A percentile compares a stretch with the other conserved stretches of the same genome.
Evolutionary conservation across 495 filamentous ascomycete species (phyloP).

Genomic region (Penicillium soppii): DNA sequence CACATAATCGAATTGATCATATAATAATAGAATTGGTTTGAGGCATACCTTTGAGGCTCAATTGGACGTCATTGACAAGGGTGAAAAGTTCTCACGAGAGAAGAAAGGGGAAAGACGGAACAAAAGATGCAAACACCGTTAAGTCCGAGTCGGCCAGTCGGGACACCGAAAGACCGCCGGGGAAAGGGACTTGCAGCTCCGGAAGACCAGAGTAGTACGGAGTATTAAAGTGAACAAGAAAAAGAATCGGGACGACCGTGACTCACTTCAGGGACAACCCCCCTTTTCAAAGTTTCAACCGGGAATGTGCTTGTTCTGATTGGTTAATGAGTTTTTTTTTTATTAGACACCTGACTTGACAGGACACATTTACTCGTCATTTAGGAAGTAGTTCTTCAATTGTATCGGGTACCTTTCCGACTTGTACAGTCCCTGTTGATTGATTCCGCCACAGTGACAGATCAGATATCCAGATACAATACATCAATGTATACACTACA

Average conservation of each 20-base stretch:
- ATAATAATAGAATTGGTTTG: too few relatives aligned
- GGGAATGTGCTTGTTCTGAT: neutral
- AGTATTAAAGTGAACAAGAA: slow-evolving; percentile 17
- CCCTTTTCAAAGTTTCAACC: neutral
- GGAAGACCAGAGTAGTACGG: too few relatives aligned
- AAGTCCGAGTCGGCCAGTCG: slow-evolving; percentile 22
- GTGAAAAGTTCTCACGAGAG: too few relatives aligned
- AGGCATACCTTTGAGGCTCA: neutral
- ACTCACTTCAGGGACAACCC: slow-evolving; percentile 15
- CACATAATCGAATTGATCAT: too few relatives aligned
- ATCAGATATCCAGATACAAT: neutral
- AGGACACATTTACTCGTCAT: neutral
- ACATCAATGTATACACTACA: neutral
- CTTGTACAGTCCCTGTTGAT: neutral
- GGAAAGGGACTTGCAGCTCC: slow-evolving; percentile 15
- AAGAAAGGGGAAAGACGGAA: neutral
- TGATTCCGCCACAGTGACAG: neutral
- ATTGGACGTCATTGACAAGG: neutral
- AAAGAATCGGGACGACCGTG: slow-evolving; percentile 25
- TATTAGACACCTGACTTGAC: slow-evolving; percentile 14
- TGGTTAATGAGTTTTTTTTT: slow-evolving; percentile 8
- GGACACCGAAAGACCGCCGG: slow-evolving; percentile 19
- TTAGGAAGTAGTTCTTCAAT: neutral
- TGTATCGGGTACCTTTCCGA: slow-evolving; percentile 6
- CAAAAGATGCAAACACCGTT: slow-evolving; percentile 12